Evolutionary conservation across 2,329 filamentous ascomycete species (phyloP).

Genomic region (Cladosporium sp.): DNA sequence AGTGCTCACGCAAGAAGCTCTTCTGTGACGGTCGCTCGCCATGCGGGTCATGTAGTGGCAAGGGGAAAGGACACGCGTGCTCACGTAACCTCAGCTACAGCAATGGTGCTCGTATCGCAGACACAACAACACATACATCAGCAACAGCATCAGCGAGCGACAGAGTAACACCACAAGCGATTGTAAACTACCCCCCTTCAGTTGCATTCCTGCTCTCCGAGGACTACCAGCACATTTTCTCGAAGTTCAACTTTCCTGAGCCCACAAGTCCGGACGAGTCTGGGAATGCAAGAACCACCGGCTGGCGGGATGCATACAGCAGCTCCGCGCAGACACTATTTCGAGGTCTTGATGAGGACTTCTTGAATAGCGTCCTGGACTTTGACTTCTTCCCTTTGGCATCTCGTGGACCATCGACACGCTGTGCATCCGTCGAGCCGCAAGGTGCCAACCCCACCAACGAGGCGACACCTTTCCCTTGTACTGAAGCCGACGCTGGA

Average conservation of each 20-base stretch:
- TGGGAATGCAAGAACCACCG: background rate
- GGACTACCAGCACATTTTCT: background rate
- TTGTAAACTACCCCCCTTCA: background rate
- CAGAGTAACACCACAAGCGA: background rate
- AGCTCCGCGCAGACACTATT: background rate
- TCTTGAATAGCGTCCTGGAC: background rate
- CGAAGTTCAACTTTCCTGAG: conserved; percentile 16
- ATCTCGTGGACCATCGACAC: background rate
- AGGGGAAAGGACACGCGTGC: background rate
- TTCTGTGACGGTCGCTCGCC: background rate
- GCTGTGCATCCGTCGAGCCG: background rate
- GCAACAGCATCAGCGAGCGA: background rate
- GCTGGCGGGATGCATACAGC: background rate
- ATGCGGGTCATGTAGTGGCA: background rate
- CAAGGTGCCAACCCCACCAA: background rate
- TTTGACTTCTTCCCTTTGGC: background rate
- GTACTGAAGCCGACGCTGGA: background rate
- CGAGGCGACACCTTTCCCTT: background rate
- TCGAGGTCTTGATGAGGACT: background rate
- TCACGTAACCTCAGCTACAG: background rate
- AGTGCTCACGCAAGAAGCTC: background rate
- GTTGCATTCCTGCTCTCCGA: background rate
- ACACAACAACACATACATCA: background rate
- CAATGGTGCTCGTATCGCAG: background rate
- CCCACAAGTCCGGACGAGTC: background rate